These are phyloP conservation scores for Colletotrichum sp. DNA, from an alignment of 2,329 filamentous ascomycete genomes.

Conservation along the genomic window DNA sequence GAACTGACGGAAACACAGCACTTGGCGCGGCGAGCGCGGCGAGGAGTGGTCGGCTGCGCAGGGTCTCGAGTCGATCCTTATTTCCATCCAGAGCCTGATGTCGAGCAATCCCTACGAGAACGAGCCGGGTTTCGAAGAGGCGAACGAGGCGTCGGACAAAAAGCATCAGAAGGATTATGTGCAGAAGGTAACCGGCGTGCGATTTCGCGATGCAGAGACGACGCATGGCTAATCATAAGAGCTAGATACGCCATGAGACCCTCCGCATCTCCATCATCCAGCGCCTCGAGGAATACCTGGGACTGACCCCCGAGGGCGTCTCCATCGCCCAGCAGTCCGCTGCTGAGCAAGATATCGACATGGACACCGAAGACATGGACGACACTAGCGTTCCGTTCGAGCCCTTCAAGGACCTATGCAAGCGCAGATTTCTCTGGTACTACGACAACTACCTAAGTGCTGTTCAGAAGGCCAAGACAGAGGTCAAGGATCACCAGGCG, in stretches of 20 bases:
- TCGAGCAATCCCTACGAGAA: constrained; percentile 94
- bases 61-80: constrained; percentile 89
- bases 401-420: constrained; percentile 89
- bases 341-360: constrained; percentile 42
- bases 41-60: constrained; percentile 98
- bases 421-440: constrained; percentile 94
- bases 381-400: constrained; percentile 70
- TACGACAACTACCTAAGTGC: constrained; percentile 83
- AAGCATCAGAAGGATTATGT: constrained; percentile 77
- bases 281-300: constrained; percentile 80
- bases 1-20: constrained; percentile 58
- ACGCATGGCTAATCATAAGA: constrained; percentile 24
- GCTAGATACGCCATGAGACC: constrained; percentile 87
- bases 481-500: constrained; percentile 64
- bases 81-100: constrained; percentile 97
- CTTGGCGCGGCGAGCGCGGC: constrained; percentile 88
- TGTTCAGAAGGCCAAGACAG: constrained; percentile 68
- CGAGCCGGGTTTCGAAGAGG: constrained; percentile 89
- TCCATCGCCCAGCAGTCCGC: constrained; percentile 35
- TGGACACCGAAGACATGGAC: constrained; percentile 56
- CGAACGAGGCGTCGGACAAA: constrained; percentile 71
- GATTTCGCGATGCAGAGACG: neutral
- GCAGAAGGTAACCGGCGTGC: constrained; percentile 67
- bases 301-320: constrained; percentile 61
- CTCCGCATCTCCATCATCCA: constrained; percentile 86